Evolutionary conservation across 2,329 filamentous ascomycete genomes (phyloP), one percentile per base, ranked within the genome.

Genomic region (Aspergillus udagawae): DNA sequence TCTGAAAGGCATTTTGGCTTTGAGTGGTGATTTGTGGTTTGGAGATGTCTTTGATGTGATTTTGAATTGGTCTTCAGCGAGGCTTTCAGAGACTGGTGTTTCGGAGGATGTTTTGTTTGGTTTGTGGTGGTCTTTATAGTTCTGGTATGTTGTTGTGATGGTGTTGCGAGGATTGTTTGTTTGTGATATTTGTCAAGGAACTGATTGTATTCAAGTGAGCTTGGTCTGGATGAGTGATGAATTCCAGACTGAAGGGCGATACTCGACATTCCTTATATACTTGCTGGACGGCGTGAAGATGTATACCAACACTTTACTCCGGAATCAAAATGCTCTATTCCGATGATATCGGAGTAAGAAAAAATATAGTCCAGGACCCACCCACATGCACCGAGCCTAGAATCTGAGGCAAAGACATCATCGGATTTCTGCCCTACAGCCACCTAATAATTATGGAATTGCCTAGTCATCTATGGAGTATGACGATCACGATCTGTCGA

Each of bases 31-130:
- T 20, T 42, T 17, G 21, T n/a, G 8, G 35, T 12, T 20, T 47
- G 32, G 52, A 49, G 38, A 20, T 41, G n/a, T 51, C 12, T 32
- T 58, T 48, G 51, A 21, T 47, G 44, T 58, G 45, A 20, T 23
- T 49, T 23, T 49, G 25, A 20, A 5, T 54, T 51, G 51, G 32
- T 54, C 27, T 28, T 49, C 41, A 8, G n/a, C 12, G 20, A 44
- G n/a, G 7, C 20, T 20, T 14, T 10, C 6, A 29, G 10, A 27
- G 35, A 38, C 52, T 49, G 54, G 14, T 17, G 32, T 17, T 17
- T 38, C n/a, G 47, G 12, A 49, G 3, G 47, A n/a, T 17, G 45
- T 49, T 49, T 10, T 49, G 45, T 49, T 28, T 17, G n/a, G 45
- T 49, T n/a, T 49, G 45, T 49, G 23, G 45, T 38, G 32, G 32